Evolutionary conservation across 495 filamentous ascomycete genomes (phyloP), one percentile per base, ranked within the genome.

Genomic region (Penicillium malachiteum): DNA sequence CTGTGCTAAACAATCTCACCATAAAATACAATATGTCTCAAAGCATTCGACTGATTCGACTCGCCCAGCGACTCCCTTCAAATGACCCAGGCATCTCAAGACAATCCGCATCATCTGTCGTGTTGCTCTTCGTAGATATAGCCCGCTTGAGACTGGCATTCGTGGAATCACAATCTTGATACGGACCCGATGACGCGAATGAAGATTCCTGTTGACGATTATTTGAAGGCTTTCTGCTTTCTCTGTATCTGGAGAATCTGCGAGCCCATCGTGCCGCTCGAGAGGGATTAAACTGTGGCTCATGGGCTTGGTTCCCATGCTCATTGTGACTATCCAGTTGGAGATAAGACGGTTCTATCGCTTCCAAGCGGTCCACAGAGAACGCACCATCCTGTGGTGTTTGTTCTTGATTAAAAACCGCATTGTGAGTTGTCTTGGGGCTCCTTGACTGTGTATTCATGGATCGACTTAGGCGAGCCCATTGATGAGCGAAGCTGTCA

Each of bases 21-120:
- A 37, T 13, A 37, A 37, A 12, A 34, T 30, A 2, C n/a, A 8
- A 26, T 14, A 7, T 44, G 17, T 2, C 6, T 52, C 50, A 52
- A n/a, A 33, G n/a, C 37, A 52, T 16, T 18, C 60, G 54, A 48
- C 62, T 68, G 8, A 54, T 48, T 42, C 65, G 63, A 40, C 57
- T 61, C 11, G 65, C 65, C 65, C 65, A 68, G 14, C 56, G 55
- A 49, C 65, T 68, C 10, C 65, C 65, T 42, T 64, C 56, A 39
- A 68, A 66, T 0, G 65, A 60, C 4, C 63, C 65, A 1, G 65
- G 70, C 60, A 66, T 68, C 11, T 65, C 58, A 32, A 71, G 52
- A 52, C 68, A 66, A 18, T 71, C 68, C 32, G 62, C 60, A 37
- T 71, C 52, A 60, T 59, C 60, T 21, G 59, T 45, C 14, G 37